Percentiles rank a stretch among this genome's conserved stretches.
Evolutionary conservation across 1,284 basidiomycete genomes (phyloP).

Genomic region (Pterulicium gracile): DNA sequence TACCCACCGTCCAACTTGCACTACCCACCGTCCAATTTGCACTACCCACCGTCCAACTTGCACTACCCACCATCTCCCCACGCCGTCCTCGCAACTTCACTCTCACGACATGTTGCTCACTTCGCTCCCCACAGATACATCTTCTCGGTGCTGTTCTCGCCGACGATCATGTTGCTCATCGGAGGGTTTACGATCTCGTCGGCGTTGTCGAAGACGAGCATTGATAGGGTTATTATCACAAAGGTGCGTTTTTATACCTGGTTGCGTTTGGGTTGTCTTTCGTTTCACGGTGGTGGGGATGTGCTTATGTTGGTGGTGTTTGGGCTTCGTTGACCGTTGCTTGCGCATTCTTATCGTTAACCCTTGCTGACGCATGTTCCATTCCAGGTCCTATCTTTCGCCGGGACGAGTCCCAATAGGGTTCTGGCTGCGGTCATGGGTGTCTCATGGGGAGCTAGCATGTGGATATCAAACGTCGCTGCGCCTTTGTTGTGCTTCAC

Average conservation of each 20-base stretch:
- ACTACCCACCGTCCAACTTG: not conserved
- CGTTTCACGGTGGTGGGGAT: too few species aligned
- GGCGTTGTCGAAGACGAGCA: conserved; percentile 93
- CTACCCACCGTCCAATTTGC: too few species aligned
- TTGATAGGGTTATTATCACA: conserved; percentile 93
- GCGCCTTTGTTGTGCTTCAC: conserved; percentile 97
- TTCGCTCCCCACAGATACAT: conserved; percentile 39
- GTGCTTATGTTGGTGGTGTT: too few species aligned
- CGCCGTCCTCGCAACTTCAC: not conserved
- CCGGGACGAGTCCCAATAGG: conserved; percentile 78
- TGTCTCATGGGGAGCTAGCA: conserved; percentile 95
- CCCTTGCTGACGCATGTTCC: too few species aligned
- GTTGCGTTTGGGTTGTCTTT: too few species aligned
- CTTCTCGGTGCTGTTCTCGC: conserved; percentile 75
- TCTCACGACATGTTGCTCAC: conserved; percentile 7
- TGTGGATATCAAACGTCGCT: conserved; percentile 99
- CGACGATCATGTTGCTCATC: conserved; percentile 95
- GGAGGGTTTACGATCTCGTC: conserved; percentile 99
- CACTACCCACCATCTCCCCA: not conserved
- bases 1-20: too few species aligned
- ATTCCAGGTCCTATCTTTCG: conserved; percentile 83
- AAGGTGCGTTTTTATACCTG: too few species aligned
- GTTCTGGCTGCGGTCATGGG: conserved; percentile 94
- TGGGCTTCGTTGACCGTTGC: too few species aligned
- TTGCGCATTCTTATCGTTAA: too few species aligned